Evolutionary conservation across 1,284 basidiomycete genomes (phyloP).

Genomic region (Sporisorium reilianum): DNA sequence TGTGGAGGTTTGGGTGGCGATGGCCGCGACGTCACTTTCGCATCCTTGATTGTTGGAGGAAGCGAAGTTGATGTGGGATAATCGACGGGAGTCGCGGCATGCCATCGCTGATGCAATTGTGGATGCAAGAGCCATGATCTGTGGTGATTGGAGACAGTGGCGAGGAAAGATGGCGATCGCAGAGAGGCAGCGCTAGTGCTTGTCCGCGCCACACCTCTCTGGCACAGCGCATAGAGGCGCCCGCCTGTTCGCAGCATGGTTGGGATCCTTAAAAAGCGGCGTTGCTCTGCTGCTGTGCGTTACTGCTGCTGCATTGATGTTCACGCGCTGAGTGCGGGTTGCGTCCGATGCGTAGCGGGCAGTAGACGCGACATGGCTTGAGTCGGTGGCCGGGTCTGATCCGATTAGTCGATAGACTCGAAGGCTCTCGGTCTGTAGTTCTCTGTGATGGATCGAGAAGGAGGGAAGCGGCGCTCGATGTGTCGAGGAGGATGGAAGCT

Average conservation of each 20-base stretch:
- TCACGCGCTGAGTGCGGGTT: background rate
- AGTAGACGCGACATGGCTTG: conserved; percentile 1
- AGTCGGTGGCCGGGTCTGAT: background rate
- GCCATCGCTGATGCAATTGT: conserved; percentile 30
- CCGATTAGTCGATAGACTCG: no score
- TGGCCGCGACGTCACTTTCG: no score
- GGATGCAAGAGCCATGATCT: background rate
- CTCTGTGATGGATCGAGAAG: background rate
- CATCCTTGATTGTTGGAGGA: no score
- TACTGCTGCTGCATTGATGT: conserved; percentile 5
- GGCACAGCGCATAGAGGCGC: background rate
- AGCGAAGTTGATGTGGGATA: conserved; percentile 13
- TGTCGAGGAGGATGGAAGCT: no score
- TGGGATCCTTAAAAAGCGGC: background rate
- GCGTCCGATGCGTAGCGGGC: background rate
- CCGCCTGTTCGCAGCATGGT: background rate
- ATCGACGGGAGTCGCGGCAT: conserved; percentile 35
- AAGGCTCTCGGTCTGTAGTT: no score
- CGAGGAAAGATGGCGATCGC: background rate
- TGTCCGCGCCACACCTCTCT: background rate
- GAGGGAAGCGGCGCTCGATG: no score
- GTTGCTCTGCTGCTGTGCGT: background rate
- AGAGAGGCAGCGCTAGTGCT: background rate
- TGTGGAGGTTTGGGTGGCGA: background rate
- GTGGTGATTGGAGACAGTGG: background rate